Evolutionary conservation across 306 rosid species (phyloP), one percentile per base, ranked within the genome.

Genomic region (Citrullus mucosospermus): DNA sequence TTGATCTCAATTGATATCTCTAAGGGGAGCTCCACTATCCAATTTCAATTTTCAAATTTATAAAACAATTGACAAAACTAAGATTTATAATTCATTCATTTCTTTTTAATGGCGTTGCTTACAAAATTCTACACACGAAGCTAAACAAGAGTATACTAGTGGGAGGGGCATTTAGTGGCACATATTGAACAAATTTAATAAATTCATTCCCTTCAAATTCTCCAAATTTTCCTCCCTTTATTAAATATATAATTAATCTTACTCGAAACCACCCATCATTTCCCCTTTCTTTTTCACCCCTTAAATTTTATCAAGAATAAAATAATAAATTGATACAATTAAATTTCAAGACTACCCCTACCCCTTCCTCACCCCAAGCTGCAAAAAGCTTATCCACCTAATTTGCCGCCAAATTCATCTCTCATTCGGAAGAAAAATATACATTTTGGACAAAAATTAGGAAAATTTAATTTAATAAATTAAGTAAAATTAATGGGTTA

Each of bases 181-280:
- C 4, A 68, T 3, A 18, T 68, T 41, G 28, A 39, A 39, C 53
- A 68, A 62, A 60, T 15, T 34, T 15, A 69, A 69, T 69, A 43
- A n/a, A 68, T 20, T 20, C 3, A 69, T 10, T 36, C 6, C 30
- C 36, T 41, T 69, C 75, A 69, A 43, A 41, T 69, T 69, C 75
- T 69, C 75, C 75, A 43, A 69, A 69, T 10, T 43, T 69, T 69
- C 18, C 75, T 69, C 75, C 48, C 75, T 9, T 20, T 43, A 41
- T 69, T 69, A 69, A 69, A 41, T 69, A 69, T 69, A 69, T 43
- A 69, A 69, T 69, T 69, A 69, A 69, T 69, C 6, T 69, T 36
- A 41, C 75, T 68, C 54, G 44, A 69, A 69, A 43, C 30, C 55
- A 54, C 63, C 55, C 25, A 67, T 39, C 43, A 17, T 39, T 67